These are phyloP conservation scores for Rhizopus arrhizus DNA, from an alignment of 371 early-diverging fungal species.

Conservation along the genomic window DNA sequence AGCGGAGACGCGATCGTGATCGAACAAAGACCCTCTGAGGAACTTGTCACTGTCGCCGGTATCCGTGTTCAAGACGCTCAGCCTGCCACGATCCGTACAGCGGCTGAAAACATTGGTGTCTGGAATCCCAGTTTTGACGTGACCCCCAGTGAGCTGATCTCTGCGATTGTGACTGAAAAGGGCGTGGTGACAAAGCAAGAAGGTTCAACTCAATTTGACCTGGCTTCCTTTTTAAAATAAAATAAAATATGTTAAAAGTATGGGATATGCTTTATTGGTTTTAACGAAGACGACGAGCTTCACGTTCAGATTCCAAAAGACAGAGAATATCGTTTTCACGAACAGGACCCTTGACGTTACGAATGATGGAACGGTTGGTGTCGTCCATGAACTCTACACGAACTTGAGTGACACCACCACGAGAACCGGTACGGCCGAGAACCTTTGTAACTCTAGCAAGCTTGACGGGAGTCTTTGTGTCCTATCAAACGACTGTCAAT, in stretches of 20 bases:
- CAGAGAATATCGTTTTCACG: slow-evolving; percentile 21
- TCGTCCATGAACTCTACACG: too few species aligned
- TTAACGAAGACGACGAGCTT: slow-evolving; percentile 98
- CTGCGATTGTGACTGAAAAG: slow-evolving; percentile 92
- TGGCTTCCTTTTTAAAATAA: slow-evolving; percentile 48
- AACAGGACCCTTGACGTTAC: too few species aligned
- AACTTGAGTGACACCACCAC: too few species aligned
- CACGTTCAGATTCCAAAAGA: slow-evolving; percentile 98
- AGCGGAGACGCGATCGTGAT: slow-evolving; percentile 82
- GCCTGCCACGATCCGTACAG: slow-evolving; percentile 72
- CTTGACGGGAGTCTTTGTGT: slow-evolving; percentile 76
- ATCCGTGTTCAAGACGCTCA: slow-evolving; percentile 44
- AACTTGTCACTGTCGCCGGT: slow-evolving; percentile 78
- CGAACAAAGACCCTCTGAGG: slow-evolving; percentile 81
- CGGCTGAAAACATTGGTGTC: slow-evolving; percentile 80
- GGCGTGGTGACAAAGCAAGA: slow-evolving; percentile 77
- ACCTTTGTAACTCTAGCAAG: slow-evolving; percentile 75
- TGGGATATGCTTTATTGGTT: not conserved
- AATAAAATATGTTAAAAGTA: not conserved
- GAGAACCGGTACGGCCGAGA: too few species aligned
- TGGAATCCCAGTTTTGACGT: slow-evolving; percentile 98
- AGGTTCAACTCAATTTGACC: slow-evolving; percentile 60
- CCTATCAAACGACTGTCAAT: too few species aligned
- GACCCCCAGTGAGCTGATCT: slow-evolving; percentile 85
- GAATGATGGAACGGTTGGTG: too few species aligned